phyloP scores from a whole-genome alignment of 2,329 filamentous ascomycete species.

The Trichoderma simmonsii region DNA sequence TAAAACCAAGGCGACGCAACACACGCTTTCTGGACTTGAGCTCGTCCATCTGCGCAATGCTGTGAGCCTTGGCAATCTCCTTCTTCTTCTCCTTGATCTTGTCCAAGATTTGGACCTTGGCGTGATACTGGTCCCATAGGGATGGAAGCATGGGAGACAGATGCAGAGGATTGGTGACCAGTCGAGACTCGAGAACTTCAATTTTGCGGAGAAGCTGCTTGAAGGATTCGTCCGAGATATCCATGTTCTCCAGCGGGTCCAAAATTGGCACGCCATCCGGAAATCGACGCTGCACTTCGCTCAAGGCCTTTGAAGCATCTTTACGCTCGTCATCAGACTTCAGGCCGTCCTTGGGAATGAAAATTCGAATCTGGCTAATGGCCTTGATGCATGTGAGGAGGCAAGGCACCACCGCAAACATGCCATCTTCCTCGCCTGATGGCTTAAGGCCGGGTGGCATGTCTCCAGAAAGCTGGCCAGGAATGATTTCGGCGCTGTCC shows the following conservation, averaged over 20 bases:
- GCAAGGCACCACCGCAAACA: conserved; percentile 62
- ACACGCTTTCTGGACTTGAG: conserved; percentile 95
- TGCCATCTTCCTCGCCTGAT: conserved; percentile 30
- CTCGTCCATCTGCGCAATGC: conserved; percentile 90
- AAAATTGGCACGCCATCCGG: conserved; percentile 86
- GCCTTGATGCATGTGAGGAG: conserved; percentile 81
- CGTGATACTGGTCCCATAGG: conserved; percentile 82
- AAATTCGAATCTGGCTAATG: conserved; percentile 79
- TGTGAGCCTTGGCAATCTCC: conserved; percentile 78
- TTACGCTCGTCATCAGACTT: conserved; percentile 62
- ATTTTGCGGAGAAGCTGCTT: conserved; percentile 94
- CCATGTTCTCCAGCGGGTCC: conserved; percentile 95
- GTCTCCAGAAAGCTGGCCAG: conserved; percentile 35
- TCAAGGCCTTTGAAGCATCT: conserved; percentile 65
- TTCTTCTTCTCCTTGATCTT: conserved; percentile 88
- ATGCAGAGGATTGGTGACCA: conserved; percentile 87
- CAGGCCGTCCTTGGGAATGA: conserved; percentile 71
- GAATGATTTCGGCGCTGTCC: conserved; percentile 46
- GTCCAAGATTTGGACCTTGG: conserved; percentile 70
- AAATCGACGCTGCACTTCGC: conserved; percentile 82
- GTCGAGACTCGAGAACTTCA: conserved; percentile 87
- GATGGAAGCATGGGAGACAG: conserved; percentile 80
- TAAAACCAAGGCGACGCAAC: conserved; percentile 87
- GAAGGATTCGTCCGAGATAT: conserved; percentile 86
- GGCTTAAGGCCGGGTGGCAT: conserved; percentile 60